Conservation (phyloP, 768 basidiomycete species). For the Rhodotorula taiwanensis region DNA sequence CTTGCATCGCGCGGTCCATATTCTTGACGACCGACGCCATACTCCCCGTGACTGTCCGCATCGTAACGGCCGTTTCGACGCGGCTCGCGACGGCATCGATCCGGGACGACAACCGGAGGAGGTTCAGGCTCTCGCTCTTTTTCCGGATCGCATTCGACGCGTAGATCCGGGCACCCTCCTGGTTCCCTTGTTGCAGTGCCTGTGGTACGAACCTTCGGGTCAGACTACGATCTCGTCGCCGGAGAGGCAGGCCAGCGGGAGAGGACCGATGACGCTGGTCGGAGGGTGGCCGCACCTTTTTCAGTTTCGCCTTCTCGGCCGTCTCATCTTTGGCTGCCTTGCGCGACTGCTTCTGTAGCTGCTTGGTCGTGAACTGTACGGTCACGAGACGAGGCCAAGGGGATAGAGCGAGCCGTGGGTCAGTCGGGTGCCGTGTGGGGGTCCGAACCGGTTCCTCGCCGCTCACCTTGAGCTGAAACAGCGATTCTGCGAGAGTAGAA, state of each 20-base stretch:
- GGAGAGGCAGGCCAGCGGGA: too few relatives aligned
- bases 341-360: constrained; percentile 85
- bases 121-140: constrained; percentile 88
- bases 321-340: constrained; percentile 95
- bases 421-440: constrained; percentile 6
- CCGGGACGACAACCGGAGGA: constrained; percentile 67
- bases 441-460: too few relatives aligned
- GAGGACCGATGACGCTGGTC: not conserved
- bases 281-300: constrained; percentile 62
- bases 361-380: constrained; percentile 90
- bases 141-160: constrained; percentile 97
- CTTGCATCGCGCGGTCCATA: constrained; percentile 99
- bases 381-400: not conserved
- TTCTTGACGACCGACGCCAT: constrained; percentile 95
- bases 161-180: constrained; percentile 93
- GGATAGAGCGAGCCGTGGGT: constrained; percentile 1
- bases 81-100: constrained; percentile 95
- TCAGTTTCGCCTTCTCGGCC: constrained; percentile 76
- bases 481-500: constrained; percentile 61
- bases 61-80: constrained; percentile 96
- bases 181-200: constrained; percentile 95
- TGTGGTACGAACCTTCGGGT: constrained; percentile 46
- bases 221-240: not conserved
- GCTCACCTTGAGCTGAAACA: constrained; percentile 94
- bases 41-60: constrained; percentile 83